Percentiles rank a stretch among this genome's conserved stretches.
Evolutionary conservation across 129 eudicot species (phyloP).

Genomic region (Sambucus nigra): DNA sequence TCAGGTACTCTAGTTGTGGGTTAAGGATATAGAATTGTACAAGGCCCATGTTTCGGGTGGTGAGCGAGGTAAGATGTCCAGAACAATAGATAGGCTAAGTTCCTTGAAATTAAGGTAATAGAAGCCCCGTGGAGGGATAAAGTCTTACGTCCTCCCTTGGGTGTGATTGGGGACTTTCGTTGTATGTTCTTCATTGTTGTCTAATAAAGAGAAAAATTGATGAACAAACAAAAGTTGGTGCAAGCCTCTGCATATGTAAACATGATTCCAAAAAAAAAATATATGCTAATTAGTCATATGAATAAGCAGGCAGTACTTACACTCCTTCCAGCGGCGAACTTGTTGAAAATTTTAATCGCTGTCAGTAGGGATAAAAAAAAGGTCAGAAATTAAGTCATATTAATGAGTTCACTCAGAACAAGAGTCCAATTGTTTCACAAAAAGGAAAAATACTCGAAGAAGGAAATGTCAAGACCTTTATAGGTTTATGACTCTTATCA

Average conservation of each 20-base stretch:
- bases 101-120: neutral
- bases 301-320: constrained; percentile 31
- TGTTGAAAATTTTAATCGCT: constrained; percentile 39
- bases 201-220: neutral
- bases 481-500: constrained; percentile 31
- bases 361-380: constrained; percentile 20
- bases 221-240: neutral
- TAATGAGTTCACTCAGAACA: neutral
- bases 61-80: too few species aligned
- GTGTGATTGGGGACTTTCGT: too few species aligned
- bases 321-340: constrained; percentile 29
- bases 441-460: constrained; percentile 3
- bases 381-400: constrained; percentile 19
- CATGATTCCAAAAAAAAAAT: neutral
- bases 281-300: neutral
- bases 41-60: too few species aligned
- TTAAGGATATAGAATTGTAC: too few species aligned
- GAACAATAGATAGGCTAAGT: too few species aligned
- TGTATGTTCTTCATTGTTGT: too few species aligned
- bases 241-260: neutral
- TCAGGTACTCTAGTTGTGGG: too few species aligned
- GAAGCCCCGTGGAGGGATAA: neutral
- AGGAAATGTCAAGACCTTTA: constrained; percentile 34
- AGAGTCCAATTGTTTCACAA: neutral
- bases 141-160: too few species aligned